Base-by-base conservation (phyloP, 2,329 filamentous ascomycete genomes). In the Mycogone perniciosa region DNA sequence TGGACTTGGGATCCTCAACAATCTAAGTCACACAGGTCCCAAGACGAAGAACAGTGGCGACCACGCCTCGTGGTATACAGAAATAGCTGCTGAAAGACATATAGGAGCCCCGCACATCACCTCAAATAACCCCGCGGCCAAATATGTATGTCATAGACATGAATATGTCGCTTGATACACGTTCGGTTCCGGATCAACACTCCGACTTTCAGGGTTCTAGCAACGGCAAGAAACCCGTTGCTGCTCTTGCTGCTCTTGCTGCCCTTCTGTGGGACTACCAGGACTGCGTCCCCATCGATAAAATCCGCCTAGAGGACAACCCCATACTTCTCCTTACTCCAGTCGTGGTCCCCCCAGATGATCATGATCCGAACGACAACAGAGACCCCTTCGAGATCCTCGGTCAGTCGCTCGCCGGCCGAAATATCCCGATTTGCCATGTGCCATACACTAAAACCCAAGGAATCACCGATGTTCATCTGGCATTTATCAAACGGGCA, bases 321-420 rank as follows among this genome's bases (percentile, higher is more conserved):
- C 64, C 79, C n/a, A 68, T 85, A n/a, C 69, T 86, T 46, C 75
- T 84, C 43, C 65, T 85, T 33, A 82, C 83, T 5, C 81, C 82
- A 1, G 74, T 77, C 29, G 74, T 79, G 33, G 63, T 73, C 26
- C 79, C 73, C 43, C 62, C 49, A 7, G 33, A 69, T 55, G 71
- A 67, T 57, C 67, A 65, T 53, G 67, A 67, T 56, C 59, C 69
- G 41, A 60, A 67, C 41, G 70, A 72, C 53, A 67, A 66, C 41
- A 73, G 68, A 59, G 87, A 91, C 62, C 87, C 86, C 0, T 90
- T 90, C 61, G 86, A 90, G 64, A 76, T 79, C 10, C 71, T 91
- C 13, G 87, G 86, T 20, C 76, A 77, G 55, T 77, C 81, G 41
- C 65, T 91, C 44, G 79, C 81, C 44, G 71, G 68, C 44, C 73